Conservation (phyloP, 768 basidiomycete genomes). For the Podaxis sp. region DNA sequence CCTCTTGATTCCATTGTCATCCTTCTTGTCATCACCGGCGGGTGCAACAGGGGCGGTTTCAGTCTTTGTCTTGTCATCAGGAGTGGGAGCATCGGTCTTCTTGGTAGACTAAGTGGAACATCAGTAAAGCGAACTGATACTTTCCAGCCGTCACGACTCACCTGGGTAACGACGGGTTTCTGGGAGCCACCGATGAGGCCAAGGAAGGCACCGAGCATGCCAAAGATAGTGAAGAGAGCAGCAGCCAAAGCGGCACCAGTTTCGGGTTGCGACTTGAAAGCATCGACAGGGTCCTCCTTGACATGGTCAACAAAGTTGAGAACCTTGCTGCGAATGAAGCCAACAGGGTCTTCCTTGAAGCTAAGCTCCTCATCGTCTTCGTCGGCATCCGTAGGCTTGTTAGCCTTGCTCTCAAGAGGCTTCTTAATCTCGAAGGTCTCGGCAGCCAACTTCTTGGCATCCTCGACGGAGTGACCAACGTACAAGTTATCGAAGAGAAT, state of each 20-base stretch:
- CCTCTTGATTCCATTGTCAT: slow-evolving; percentile 68
- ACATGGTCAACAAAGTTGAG: slow-evolving; percentile 77
- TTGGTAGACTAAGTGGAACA: slow-evolving; percentile 50
- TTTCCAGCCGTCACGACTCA: slow-evolving; percentile 21
- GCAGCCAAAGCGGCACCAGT: slow-evolving; percentile 75
- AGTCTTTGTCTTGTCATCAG: slow-evolving; percentile 63
- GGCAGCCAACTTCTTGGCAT: slow-evolving; percentile 76
- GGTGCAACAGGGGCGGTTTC: slow-evolving; percentile 65
- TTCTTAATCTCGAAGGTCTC: slow-evolving; percentile 95
- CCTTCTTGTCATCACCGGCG: slow-evolving; percentile 72
- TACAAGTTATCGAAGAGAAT: slow-evolving; percentile 94
- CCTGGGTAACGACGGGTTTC: slow-evolving; percentile 71
- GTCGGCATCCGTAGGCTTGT: slow-evolving; percentile 47
- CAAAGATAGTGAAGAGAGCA: slow-evolving; percentile 74
- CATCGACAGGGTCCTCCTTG: slow-evolving; percentile 69
- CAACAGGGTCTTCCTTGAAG: slow-evolving; percentile 73
- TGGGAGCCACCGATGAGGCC: slow-evolving; percentile 72
- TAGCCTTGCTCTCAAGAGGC: slow-evolving; percentile 62
- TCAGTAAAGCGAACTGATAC: slow-evolving; percentile 5
- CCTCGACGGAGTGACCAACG: slow-evolving; percentile 82
- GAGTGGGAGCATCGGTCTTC: slow-evolving; percentile 66
- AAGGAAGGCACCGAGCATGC: slow-evolving; percentile 77
- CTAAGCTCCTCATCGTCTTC: slow-evolving; percentile 44
- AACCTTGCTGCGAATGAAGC: slow-evolving; percentile 74
- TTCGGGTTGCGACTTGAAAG: slow-evolving; percentile 87